Evolutionary conservation across 2,329 filamentous ascomycete species (phyloP), one percentile per base, ranked within the genome.

Genomic region (Beauveria medogensis): DNA sequence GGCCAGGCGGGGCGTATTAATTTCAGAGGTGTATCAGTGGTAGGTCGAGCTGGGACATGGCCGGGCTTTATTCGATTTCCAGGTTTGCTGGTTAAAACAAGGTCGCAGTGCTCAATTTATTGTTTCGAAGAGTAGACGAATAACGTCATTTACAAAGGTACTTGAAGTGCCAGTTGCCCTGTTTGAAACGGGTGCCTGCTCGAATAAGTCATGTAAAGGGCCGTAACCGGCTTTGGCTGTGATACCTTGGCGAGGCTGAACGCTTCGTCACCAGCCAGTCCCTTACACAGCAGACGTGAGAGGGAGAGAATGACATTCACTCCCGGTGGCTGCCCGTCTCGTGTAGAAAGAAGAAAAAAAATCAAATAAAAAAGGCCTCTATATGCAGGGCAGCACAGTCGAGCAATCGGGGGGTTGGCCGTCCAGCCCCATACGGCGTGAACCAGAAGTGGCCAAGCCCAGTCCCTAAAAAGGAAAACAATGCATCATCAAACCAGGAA

Each of bases 331-430:
- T 18, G 43, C 18, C 8, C 20, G 47, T 59, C 47, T 50, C 56
- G 52, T 51, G 30, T 57, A 47, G 37, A 54, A 14, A 14, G 10
- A 30, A n/a, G n/a, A 28, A 55, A 37, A 30, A 37, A 37, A 37
- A 37, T 2, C 12, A 37, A 37, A 37, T 14, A 37, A 37, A 14
- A 47, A 37, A 56, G 37, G n/a, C 43, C 28, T 55, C 43, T 18
- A 40, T 57, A 57, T 57, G 55, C 55, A 59, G 24, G 47, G 46
- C 37, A 58, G 46, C 47, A 30, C 4, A 43, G 47, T 48, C 56
- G 40, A 59, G 56, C 40, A 34, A 48, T 53, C 40, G 56, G 48
- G 18, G 56, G 48, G 18, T 46, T 51, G n/a, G 2, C 56, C 56
- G 56, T 59, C 47, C 18, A 34, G 44, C 22, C 51, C 52, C 40